phyloP scores from a whole-genome alignment of 805 yeast genomes.

The Metschnikowia bowlesiae region DNA sequence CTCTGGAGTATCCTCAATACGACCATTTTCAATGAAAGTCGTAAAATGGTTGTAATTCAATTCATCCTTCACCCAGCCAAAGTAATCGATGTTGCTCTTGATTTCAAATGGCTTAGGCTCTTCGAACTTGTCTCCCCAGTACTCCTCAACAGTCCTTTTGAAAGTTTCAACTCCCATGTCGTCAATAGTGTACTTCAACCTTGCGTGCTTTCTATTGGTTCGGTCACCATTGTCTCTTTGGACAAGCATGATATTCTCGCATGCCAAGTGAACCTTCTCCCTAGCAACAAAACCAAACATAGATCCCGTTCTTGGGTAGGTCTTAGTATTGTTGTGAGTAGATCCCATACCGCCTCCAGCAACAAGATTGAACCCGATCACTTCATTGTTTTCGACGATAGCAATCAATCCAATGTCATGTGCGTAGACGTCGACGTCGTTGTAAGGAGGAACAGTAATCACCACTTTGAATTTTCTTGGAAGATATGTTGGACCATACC shows the following conservation, averaged over 20 bases:
- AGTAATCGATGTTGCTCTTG: slow-evolving; percentile 82
- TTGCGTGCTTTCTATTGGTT: slow-evolving; percentile 93
- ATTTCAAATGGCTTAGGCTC: slow-evolving; percentile 70
- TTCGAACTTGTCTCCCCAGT: slow-evolving; percentile 71
- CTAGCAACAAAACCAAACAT: slow-evolving; percentile 69
- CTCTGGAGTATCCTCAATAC: slow-evolving; percentile 89
- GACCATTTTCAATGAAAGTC: slow-evolving; percentile 91
- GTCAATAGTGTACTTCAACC: slow-evolving; percentile 94
- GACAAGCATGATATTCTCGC: slow-evolving; percentile 88
- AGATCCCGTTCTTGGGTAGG: slow-evolving; percentile 93
- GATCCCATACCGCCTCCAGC: slow-evolving; percentile 99
- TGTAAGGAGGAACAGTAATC: slow-evolving; percentile 91
- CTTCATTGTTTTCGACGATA: slow-evolving; percentile 62
- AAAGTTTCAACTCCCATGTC: slow-evolving; percentile 86
- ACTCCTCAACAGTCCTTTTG: slow-evolving; percentile 76
- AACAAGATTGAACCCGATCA: slow-evolving; percentile 78
- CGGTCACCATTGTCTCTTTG: slow-evolving; percentile 96
- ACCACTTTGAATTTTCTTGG: slow-evolving; percentile 96
- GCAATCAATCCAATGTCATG: slow-evolving; percentile 93
- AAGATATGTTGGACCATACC: slow-evolving; percentile 79
- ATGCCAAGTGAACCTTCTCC: slow-evolving; percentile 68
- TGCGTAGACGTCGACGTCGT: slow-evolving; percentile 95
- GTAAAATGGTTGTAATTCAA: slow-evolving; percentile 84
- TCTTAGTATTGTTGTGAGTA: slow-evolving; percentile 93
- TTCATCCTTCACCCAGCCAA: slow-evolving; percentile 92